phyloP scores from a whole-genome alignment of 2,329 filamentous ascomycete species.

The Aureobasidium subglaciale region DNA sequence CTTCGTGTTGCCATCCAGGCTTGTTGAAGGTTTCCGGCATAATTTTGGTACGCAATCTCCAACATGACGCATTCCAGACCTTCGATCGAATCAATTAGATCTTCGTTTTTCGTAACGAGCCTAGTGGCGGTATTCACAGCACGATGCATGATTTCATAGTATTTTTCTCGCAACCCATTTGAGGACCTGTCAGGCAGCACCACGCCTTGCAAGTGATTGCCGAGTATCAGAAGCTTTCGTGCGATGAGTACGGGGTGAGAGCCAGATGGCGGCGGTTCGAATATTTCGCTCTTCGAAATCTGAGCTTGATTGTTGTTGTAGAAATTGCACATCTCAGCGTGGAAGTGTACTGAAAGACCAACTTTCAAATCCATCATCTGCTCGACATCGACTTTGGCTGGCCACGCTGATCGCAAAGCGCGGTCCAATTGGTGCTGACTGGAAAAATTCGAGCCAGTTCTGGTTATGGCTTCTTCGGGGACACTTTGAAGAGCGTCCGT shows the following conservation, averaged over 20 bases:
- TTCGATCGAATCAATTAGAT: neutral
- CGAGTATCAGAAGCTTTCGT: neutral
- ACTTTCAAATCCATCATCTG: neutral
- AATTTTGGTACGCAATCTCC: neutral
- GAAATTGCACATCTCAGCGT: neutral
- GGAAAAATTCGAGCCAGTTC: neutral
- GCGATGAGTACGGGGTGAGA: neutral
- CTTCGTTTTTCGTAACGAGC: neutral
- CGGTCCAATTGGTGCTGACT: neutral
- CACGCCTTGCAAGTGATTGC: neutral
- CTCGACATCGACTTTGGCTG: neutral
- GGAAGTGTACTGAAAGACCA: neutral
- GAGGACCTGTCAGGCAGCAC: neutral
- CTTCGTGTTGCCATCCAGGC: neutral
- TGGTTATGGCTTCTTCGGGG: no score
- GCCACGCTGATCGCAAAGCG: neutral
- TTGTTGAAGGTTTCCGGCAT: neutral
- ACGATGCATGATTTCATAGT: neutral
- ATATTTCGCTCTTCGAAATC: neutral
- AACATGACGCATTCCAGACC: neutral
- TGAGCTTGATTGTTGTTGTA: neutral
- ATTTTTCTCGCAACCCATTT: no score
- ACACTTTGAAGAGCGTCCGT: no score
- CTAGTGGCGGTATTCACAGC: neutral
- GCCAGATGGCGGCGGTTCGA: neutral